Evolutionary conservation across 202 grass and related monocot species (phyloP), one percentile per base, ranked within the genome.

Genomic region (Zizania palustris): DNA sequence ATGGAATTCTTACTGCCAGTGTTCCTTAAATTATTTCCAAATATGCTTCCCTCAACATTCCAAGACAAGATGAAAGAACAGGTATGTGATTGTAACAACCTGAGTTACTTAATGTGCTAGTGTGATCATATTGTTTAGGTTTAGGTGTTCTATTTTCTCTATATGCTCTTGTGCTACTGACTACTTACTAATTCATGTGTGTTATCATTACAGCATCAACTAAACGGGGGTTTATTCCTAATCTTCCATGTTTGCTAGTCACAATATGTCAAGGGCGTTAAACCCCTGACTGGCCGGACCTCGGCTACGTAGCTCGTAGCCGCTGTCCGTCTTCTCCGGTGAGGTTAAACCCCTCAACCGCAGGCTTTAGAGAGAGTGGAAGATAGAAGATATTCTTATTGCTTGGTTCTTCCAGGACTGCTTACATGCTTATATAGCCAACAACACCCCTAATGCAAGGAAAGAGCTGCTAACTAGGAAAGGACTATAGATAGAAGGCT

Each of bases 61-160:
- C 89, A 98, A 74, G 96, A 94, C 58, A 98, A 92, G 90, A 95
- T 98, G 96, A 95, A 95, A 88, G 83, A 92, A 82, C 77, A 98
- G 96, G 96, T 95, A 87, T 60, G 51, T 42, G 41, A 44, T 44
- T 67, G 36, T 35, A 59, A 66, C 16, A 12, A 48, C 45, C 28
- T 56, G n/a, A 70, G 18, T 81, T 72, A 57, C 60, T 66, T 41
- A 8, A 35, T 68, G 40, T 11, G 3, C 40, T 78, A 48, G 36
- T 77, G 41, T 49, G n/a, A 53, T 67, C 74, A 69, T 40, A 89
- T 46, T 70, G 34, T 64, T 85, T 37, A 53, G 33, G 34, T 64
- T 85, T 37, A 53, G 33, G 4, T 51, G 43, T 60, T 74, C 19
- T 2, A 59, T 71, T 20, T 67, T 76, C 2, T 71, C 41, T 48